These are phyloP conservation scores for Rhodamnia rubescens DNA, from an alignment of 345 rosid genomes.

Conservation along the genomic window DNA sequence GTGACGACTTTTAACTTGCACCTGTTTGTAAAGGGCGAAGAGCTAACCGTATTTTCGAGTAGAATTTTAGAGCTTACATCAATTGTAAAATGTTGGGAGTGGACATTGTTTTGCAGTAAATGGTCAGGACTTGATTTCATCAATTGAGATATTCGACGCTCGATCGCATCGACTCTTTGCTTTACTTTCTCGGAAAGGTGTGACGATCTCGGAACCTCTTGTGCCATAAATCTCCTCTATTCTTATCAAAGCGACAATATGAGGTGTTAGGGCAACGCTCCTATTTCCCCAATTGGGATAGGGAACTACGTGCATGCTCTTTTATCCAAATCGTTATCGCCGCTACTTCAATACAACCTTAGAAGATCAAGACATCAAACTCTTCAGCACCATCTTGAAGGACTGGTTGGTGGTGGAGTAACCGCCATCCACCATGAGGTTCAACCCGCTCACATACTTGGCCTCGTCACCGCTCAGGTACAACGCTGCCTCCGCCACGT, in stretches of 20 bases:
- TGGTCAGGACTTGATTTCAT: not conserved
- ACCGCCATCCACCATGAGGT: conserved; percentile 36
- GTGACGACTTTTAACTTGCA: not conserved
- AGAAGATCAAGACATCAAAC: not conserved
- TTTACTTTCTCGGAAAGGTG: not conserved
- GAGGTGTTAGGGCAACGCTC: not conserved
- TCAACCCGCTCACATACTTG: conserved; percentile 27
- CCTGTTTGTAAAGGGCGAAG: not conserved
- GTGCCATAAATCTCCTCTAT: not conserved
- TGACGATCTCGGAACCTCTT: not conserved
- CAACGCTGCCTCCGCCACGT: conserved; percentile 33
- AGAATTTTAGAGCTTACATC: not conserved
- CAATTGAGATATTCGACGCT: not conserved
- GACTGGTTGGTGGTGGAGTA: conserved; percentile 22
- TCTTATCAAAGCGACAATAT: not conserved
- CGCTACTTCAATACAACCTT: not conserved
- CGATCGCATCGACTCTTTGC: not conserved
- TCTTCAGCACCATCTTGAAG: conserved; percentile 4
- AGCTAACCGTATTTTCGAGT: not conserved
- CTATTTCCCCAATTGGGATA: not conserved
- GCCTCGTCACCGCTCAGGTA: conserved; percentile 28
- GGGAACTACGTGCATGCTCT: not conserved
- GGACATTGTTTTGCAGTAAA: not conserved
- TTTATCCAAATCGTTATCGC: not conserved
- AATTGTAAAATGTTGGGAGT: not conserved